Evolutionary conservation across 371 early-diverging fungal genomes (phyloP), one percentile per base, ranked within the genome.

Genomic region (Coemansia sp.): DNA sequence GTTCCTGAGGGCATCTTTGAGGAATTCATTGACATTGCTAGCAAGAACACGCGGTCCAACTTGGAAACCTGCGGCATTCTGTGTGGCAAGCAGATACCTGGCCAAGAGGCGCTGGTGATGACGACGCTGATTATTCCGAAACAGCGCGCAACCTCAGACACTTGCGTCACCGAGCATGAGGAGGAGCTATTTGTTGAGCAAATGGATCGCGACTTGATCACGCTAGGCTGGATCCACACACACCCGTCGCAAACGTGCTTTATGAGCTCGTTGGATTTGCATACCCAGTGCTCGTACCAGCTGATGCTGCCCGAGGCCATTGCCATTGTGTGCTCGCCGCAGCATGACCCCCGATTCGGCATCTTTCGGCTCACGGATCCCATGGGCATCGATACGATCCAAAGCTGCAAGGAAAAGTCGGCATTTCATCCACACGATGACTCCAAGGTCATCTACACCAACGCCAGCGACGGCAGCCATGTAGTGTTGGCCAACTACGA

Each of bases 241-340:
- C 95, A 95, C 77, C 96, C 95, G 13, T 87, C 92, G 5, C 95
- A 95, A 79, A 88, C 93, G 1, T 95, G 96, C 68, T 95, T 95
- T 68, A 82, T 95, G 84, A 89, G 90, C 67, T 93, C 93, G 0
- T 85, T 95, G 10, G 96, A 95, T 68, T 70, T 95, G 54, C 96
- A 95, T 76, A 95, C 95, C 2, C 96, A 95, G 61, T 92, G 87
- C 60, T 88, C 93, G 1, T 95, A 93, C 76, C 96, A 95, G 78
- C 74, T 93, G 41, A 91, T 93, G 89, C 80, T 95, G 1, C 93
- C 95, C 9, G 96, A 95, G 67, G 95, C 96, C 31, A 90, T 95
- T 52, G 95, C 96, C 10, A 92, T 95, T 62, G 96, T 95, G 4
- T 88, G 93, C 60, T 82, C 94, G 2, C 95, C 95, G 1, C 83